Evolutionary conservation across 1,284 basidiomycete species (phyloP).

Genomic region (Cutaneotrichosporon arboriforme): DNA sequence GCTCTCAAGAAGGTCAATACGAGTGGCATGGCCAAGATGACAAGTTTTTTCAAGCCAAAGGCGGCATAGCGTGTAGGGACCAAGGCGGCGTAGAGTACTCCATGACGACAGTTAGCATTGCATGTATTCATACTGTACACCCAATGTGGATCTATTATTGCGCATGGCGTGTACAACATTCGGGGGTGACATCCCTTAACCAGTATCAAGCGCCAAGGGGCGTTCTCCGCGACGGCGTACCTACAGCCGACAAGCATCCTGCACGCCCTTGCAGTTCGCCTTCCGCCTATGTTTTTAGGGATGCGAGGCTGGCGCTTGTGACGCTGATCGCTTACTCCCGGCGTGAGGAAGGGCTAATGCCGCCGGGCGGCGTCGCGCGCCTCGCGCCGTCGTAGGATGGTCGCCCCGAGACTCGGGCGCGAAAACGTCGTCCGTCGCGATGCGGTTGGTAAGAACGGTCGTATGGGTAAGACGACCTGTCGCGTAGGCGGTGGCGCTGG

Average conservation of each 20-base stretch:
- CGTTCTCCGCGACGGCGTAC: no score
- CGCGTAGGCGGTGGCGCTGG: background rate
- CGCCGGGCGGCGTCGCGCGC: background rate
- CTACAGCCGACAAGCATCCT: no score
- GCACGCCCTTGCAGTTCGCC: no score
- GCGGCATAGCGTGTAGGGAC: slow-evolving; percentile 7
- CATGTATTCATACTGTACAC: slow-evolving; percentile 4
- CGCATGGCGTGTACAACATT: no score
- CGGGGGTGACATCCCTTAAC: no score
- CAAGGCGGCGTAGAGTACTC: no score
- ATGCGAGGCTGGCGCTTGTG: no score
- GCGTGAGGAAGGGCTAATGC: background rate
- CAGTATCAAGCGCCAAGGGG: no score
- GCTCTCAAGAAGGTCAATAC: slow-evolving; percentile 45
- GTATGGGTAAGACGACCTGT: background rate
- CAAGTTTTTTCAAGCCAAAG: slow-evolving; percentile 45
- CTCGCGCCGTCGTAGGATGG: background rate
- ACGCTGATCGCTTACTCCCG: no score
- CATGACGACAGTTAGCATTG: no score
- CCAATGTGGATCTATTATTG: background rate
- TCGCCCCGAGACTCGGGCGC: slow-evolving; percentile 1
- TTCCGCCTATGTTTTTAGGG: no score
- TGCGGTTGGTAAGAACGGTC: background rate
- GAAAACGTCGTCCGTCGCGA: background rate
- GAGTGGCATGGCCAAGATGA: slow-evolving; percentile 40